Conservation (phyloP, 1,139 yeast species). For the Geotrichum klebahnii region DNA sequence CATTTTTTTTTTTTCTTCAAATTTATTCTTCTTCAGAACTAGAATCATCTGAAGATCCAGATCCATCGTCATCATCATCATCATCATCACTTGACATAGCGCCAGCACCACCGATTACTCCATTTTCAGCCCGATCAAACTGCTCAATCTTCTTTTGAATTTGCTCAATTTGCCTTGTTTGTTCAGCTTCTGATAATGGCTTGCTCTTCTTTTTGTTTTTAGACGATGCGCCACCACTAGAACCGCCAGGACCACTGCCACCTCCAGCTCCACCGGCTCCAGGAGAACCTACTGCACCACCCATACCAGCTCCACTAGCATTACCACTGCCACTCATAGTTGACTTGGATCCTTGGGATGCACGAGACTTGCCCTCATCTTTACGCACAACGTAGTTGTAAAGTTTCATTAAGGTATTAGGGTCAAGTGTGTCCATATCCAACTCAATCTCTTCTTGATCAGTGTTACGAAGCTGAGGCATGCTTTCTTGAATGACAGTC, state of each 20-base stretch:
- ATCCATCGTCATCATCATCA: conserved; percentile 30
- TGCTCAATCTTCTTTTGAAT: conserved; percentile 78
- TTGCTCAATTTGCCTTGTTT: conserved; percentile 74
- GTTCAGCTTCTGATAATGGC: conserved; percentile 62
- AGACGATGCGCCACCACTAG: no score
- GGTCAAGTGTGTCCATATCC: conserved; percentile 91
- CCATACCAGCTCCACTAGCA: conserved; percentile 25
- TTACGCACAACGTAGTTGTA: conserved; percentile 73
- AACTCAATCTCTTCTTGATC: conserved; percentile 87
- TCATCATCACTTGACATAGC: conserved; percentile 28
- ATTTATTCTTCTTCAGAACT: conserved; percentile 26
- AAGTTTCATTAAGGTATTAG: conserved; percentile 72
- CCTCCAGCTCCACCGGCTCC: conserved; percentile 60
- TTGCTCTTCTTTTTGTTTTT: conserved; percentile 45
- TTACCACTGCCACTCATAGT: no score
- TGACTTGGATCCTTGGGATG: conserved; percentile 27
- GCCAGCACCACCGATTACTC: conserved; percentile 23
- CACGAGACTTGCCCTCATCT: conserved; percentile 39
- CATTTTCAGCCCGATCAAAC: conserved; percentile 49
- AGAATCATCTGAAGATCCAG: conserved; percentile 25
- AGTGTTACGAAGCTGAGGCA: conserved; percentile 68
- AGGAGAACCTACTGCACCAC: conserved; percentile 54
- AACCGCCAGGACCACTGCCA: conserved; percentile 27
- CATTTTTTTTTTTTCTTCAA: neutral
- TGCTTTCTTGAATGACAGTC: conserved; percentile 78